Evolutionary conservation across 2,329 filamentous ascomycete genomes (phyloP).

Genomic region (Pseudocercospora musae): DNA sequence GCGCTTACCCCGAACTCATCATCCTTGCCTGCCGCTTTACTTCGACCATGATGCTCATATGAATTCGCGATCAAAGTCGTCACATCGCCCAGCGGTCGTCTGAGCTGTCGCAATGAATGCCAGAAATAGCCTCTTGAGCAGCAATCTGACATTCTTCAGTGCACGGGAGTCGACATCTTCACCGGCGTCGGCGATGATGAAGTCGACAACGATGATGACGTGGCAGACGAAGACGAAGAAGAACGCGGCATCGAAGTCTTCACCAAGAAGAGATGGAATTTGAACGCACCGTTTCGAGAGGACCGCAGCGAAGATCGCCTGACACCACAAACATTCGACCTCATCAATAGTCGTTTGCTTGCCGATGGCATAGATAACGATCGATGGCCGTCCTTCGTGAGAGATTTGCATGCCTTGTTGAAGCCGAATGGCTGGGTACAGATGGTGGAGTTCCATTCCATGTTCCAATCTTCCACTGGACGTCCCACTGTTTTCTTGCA

Average conservation of each 20-base stretch:
- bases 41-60: neutral
- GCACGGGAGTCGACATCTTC: slow-evolving; percentile 35
- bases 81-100: neutral
- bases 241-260: slow-evolving; percentile 26
- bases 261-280: slow-evolving; percentile 33
- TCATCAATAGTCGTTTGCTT: slow-evolving; percentile 76
- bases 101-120: neutral
- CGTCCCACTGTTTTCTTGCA: slow-evolving; percentile 15
- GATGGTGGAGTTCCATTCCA: slow-evolving; percentile 82
- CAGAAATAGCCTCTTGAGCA: neutral
- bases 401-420: slow-evolving; percentile 69
- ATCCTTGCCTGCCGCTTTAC: neutral
- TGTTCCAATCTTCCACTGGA: slow-evolving; percentile 72
- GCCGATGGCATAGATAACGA: slow-evolving; percentile 66
- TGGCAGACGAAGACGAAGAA: slow-evolving; percentile 22
- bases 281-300: slow-evolving; percentile 33
- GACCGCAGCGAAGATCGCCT: slow-evolving; percentile 23
- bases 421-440: slow-evolving; percentile 80
- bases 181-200: slow-evolving; percentile 26
- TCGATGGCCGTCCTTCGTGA: slow-evolving; percentile 73
- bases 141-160: slow-evolving; percentile 19
- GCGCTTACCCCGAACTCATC: neutral
- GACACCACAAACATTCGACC: slow-evolving; percentile 62
- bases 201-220: slow-evolving; percentile 23
- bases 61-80: neutral